phyloP scores from a whole-genome alignment of 2,329 filamentous ascomycete species.

The Penicillium sp. region DNA sequence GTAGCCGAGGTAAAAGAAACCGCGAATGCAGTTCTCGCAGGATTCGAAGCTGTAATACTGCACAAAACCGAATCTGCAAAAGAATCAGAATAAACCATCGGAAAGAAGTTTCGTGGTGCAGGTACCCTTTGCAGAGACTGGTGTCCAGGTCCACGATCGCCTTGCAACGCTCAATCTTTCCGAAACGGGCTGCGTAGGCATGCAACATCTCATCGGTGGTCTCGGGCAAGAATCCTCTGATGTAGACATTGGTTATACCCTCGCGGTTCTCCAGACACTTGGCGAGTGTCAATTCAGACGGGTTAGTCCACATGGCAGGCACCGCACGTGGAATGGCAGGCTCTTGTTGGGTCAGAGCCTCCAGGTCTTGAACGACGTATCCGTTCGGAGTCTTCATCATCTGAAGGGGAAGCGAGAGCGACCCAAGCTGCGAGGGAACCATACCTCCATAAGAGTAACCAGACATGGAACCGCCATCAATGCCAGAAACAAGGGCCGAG shows the following conservation, averaged over 20 bases:
- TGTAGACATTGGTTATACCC: conserved; percentile 97
- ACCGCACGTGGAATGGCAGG: conserved; percentile 84
- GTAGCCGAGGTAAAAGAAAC: conserved; percentile 90
- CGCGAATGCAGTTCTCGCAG: conserved; percentile 93
- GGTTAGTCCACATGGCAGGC: conserved; percentile 78
- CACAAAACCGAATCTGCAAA: conserved; percentile 85
- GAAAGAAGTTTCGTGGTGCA: conserved; percentile 18
- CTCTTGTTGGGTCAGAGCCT: conserved; percentile 69
- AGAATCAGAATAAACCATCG: conserved; percentile 25
- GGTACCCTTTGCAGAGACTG: conserved; percentile 92
- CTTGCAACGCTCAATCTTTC: conserved; percentile 93
- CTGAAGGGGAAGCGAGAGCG: conserved; percentile 42
- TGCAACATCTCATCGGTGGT: conserved; percentile 89
- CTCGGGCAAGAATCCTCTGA: conserved; percentile 90
- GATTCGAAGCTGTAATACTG: conserved; percentile 86
- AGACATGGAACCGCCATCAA: conserved; percentile 59
- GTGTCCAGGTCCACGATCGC: conserved; percentile 95
- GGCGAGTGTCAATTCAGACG: conserved; percentile 84
- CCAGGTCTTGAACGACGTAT: conserved; percentile 54
- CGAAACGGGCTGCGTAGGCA: conserved; percentile 81
- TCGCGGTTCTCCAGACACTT: conserved; percentile 93
- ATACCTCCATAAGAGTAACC: conserved; percentile 60
- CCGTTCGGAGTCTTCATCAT: conserved; percentile 49
- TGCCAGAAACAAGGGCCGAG: conserved; percentile 52
- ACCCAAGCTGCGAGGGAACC: conserved; percentile 55